Percentiles rank a stretch among this genome's conserved stretches.
phyloP scores from a whole-genome alignment of 2,329 filamentous ascomycete species.

The Botrytis hyacinthi region DNA sequence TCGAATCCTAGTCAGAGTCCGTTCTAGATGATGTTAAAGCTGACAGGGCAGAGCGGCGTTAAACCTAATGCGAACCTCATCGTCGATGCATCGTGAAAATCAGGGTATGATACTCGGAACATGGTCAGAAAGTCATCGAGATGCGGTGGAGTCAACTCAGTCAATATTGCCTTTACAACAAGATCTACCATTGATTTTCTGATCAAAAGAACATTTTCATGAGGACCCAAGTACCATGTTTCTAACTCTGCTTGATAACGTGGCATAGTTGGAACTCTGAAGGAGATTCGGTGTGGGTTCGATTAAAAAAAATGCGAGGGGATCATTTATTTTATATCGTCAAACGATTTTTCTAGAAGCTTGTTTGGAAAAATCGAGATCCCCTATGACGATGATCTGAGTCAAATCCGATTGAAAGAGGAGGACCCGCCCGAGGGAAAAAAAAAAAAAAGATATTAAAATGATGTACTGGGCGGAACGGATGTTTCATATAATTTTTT shows the following conservation, averaged over 20 bases:
- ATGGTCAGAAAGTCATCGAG: neutral
- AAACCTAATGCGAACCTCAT: neutral
- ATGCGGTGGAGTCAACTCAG: neutral
- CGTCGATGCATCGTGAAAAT: slow-evolving; percentile 1
- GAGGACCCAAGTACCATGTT: slow-evolving; percentile 9
- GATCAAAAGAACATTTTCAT: neutral
- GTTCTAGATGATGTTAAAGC: neutral
- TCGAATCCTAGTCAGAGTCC: neutral
- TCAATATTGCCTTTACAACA: neutral
- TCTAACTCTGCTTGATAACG: neutral
- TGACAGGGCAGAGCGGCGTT: neutral
- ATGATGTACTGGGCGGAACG: neutral
- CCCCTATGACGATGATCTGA: slow-evolving; percentile 12
- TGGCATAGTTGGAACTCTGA: neutral
- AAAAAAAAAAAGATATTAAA: neutral
- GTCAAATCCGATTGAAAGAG: neutral
- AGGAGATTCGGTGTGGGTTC: neutral
- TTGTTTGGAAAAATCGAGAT: neutral
- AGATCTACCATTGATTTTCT: neutral
- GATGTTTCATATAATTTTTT: neutral
- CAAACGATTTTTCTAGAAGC: neutral
- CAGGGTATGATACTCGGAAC: neutral
- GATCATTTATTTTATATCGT: neutral
- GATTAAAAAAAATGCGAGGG: neutral
- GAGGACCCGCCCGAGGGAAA: neutral